Base-by-base conservation (phyloP, 2,329 filamentous ascomycete genomes). In the Calonectria leucothoes region DNA sequence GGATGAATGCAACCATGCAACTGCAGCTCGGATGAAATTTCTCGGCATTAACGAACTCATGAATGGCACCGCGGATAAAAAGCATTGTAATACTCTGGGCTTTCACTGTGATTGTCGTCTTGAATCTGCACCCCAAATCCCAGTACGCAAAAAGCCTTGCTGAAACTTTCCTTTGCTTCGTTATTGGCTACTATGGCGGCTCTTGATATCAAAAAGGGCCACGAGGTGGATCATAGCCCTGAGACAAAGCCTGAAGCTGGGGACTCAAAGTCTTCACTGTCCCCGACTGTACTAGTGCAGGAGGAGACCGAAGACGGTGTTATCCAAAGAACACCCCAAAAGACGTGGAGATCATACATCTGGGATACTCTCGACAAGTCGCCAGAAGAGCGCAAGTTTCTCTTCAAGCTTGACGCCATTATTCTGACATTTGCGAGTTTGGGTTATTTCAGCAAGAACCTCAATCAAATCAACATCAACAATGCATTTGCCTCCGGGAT, bases 361-460 rank as follows among this genome's bases (percentile, higher is more conserved):
- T 88, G 87, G 87, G 87, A 88, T 73, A 87, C 86, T 0, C 82
- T 88, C 39, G 84, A 86, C 69, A 86, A 86, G 72, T 83, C 83
- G 0, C 84, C 84, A 0, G 84, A 85, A 52, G 85, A 87, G 72
- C 79, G 82, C 11, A 78, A 74, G 8, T 85, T 87, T 59, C 78
- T 87, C 6, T 84, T 86, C 78, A 87, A 86, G 72, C 77, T 87
- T 6, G 86, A 87, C 51, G 82, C 82, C 15, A 80, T 84, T 2
- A 79, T 87, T 39, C 75, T 85, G 27, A 83, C 80, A 3, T 84
- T 84, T 68, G 81, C 79, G 17, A 85, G 81, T n/a, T 29, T 83
- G 0, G 82, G 82, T 1, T 84, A 84, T 70, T 85, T 85, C 66
- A 82, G 84, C 79, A 85, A 84, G 75, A 83, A 82, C 51, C 77